Conservation (phyloP, 2,329 filamentous ascomycete species). For the Paraphoma sp. region DNA sequence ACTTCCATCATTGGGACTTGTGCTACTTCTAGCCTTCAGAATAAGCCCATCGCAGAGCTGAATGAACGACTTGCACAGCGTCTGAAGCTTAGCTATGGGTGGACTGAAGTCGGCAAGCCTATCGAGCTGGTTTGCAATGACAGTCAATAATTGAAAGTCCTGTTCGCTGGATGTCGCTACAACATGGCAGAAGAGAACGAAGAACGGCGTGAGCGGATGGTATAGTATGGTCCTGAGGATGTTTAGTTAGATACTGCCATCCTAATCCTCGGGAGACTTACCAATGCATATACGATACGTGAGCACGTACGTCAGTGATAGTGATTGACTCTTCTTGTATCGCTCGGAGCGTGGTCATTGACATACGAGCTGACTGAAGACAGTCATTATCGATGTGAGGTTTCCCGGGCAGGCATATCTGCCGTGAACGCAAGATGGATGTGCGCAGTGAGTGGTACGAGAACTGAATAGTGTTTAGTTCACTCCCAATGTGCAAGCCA, state of each 20-base stretch:
- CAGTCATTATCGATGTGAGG: constrained; percentile 15
- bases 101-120: constrained; percentile 12
- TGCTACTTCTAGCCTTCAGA: background rate
- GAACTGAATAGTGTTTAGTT: constrained; percentile 27
- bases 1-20: no score
- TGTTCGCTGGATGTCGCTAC: background rate
- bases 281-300: constrained; percentile 28
- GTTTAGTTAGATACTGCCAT: background rate
- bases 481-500: constrained; percentile 19
- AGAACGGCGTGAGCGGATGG: background rate
- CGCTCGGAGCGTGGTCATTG: constrained; percentile 18
- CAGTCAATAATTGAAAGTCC: background rate
- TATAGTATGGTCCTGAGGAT: background rate
- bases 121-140: constrained; percentile 12
- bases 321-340: constrained; percentile 18
- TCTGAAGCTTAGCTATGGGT: constrained; percentile 20
- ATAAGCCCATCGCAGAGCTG: constrained; percentile 18
- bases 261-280: background rate
- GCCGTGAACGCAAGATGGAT: constrained; percentile 25
- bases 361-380: constrained; percentile 20
- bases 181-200: background rate
- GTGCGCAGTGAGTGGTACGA: constrained; percentile 28
- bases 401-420: constrained; percentile 18
- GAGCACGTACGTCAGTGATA: constrained; percentile 14
- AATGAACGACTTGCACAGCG: constrained; percentile 22